These are phyloP conservation scores for Penicillium sclerotigenum DNA, from an alignment of 2,329 filamentous ascomycete species.

Conservation along the genomic window DNA sequence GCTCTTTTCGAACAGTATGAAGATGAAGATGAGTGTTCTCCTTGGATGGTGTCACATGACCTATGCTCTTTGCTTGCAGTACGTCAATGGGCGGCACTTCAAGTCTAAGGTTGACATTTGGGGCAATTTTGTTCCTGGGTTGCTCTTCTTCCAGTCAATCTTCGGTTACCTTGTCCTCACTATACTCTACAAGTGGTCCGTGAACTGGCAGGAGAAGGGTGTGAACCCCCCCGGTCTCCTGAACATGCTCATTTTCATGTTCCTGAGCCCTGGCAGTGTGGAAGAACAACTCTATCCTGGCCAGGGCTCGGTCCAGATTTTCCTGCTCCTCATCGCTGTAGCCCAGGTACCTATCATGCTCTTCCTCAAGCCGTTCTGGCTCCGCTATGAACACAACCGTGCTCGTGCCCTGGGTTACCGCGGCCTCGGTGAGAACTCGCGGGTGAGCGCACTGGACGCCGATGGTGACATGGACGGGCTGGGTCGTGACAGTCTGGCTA, in stretches of 20 bases:
- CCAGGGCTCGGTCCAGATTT: constrained; percentile 71
- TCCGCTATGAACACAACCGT: constrained; percentile 88
- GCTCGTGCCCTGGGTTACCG: constrained; percentile 86
- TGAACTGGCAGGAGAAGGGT: constrained; percentile 73
- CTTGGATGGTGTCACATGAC: constrained; percentile 92
- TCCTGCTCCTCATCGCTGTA: constrained; percentile 77
- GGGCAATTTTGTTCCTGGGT: constrained; percentile 94
- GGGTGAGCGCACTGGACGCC: constrained; percentile 84
- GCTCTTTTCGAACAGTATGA: constrained; percentile 96
- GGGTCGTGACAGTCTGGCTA: constrained; percentile 65
- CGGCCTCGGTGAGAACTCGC: constrained; percentile 82
- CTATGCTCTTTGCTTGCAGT: constrained; percentile 89
- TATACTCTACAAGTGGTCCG: constrained; percentile 95
- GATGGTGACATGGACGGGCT: constrained; percentile 70
- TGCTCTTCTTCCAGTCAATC: constrained; percentile 99
- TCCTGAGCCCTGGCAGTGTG: constrained; percentile 76
- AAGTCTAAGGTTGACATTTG: constrained; percentile 92
- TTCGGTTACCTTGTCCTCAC: constrained; percentile 94
- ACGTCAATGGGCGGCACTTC: constrained; percentile 92
- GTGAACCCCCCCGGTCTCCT: constrained; percentile 77
- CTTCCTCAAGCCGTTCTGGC: constrained; percentile 92
- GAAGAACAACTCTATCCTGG: constrained; percentile 70
- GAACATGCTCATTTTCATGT: constrained; percentile 99
- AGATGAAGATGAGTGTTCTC: constrained; percentile 99
- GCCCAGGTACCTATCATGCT: constrained; percentile 85